phyloP scores from a whole-genome alignment of 371 early-diverging fungal genomes.

The Lichtheimia hyalospora region DNA sequence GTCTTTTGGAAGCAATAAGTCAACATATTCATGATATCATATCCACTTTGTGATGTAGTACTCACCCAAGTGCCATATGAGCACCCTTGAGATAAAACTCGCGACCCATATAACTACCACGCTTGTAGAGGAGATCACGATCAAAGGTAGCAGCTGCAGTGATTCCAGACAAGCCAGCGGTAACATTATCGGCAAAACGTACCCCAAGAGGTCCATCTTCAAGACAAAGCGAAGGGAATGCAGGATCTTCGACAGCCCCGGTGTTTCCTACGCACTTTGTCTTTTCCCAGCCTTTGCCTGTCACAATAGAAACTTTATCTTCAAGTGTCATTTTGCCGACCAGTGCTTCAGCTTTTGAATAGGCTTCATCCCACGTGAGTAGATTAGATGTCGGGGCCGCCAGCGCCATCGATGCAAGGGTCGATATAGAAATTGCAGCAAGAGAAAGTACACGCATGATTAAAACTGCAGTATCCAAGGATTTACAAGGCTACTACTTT shows the following conservation, averaged over 20 bases:
- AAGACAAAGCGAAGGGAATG: constrained; percentile 55
- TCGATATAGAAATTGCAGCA: no score
- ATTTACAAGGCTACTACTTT: no score
- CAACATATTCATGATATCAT: no score
- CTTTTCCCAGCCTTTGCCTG: constrained; percentile 47
- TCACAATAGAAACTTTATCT: constrained; percentile 45
- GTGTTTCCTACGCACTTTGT: constrained; percentile 57
- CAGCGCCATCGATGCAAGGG: background rate
- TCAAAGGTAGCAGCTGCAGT: constrained; percentile 59
- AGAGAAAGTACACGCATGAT: no score
- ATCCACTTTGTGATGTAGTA: no score
- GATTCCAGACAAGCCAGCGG: constrained; percentile 55
- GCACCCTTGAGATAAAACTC: constrained; percentile 55
- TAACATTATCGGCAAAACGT: constrained; percentile 38
- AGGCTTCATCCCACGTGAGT: constrained; percentile 35
- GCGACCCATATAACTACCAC: constrained; percentile 53
- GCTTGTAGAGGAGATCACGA: constrained; percentile 37
- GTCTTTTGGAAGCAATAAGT: constrained; percentile 7
- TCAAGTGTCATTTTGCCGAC: constrained; percentile 29
- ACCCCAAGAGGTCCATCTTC: constrained; percentile 62
- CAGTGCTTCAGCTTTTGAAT: constrained; percentile 25
- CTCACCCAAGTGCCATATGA: constrained; percentile 41
- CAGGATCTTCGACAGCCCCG: constrained; percentile 23
- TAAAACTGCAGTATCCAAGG: no score
- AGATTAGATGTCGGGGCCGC: constrained; percentile 1